Base-by-base conservation (phyloP, 768 basidiomycete genomes). In the Termitomyces sp. region DNA sequence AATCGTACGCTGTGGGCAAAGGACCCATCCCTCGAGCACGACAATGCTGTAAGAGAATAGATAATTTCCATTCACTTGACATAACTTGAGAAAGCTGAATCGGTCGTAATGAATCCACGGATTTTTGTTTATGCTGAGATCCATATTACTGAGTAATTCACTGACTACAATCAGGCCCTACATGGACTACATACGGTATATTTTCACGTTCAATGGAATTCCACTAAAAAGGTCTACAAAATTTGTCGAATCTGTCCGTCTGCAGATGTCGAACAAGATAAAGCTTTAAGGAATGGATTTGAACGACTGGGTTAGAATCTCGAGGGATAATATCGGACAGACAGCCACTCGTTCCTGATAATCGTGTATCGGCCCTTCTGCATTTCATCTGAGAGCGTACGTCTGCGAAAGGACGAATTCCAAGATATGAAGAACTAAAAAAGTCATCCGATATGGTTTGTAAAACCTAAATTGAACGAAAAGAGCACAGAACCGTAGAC, bases 401-500 rank as follows among this genome's bases (percentile, higher is more conserved):
- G 57, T 49, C 46, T 51, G 55, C 43, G 47, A 51, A 44, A 54
- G 63, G 55, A 57, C 59, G 57, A 32, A 57, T 62, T 64, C 61
- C 63, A 62, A 54, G 54, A 61, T 49, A 41, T 44, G 56, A 49
- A 61, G 52, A 55, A 61, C 38, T 59, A 55, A 54, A 61, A 61
- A 28, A 61, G 50, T 56, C 58, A 64, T 64, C 61, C 63, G 58
- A 60, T 43, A 43, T 55, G 59, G 48, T 55, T 50, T 51, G 43
- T 58, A 55, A 58, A 50, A 58, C 59, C 55, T 60, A 52, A 56
- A 35, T 46, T 53, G 58, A 62, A 47, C 43, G 53, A 48, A 50
- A 64, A 67, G 72, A 66, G 73, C 79, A 81, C 85, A 83, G 76
- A 72, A 78, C 85, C 83, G 78, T 87, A 79, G 84, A 77, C 80